Evolutionary conservation across 768 basidiomycete species (phyloP), one percentile per base, ranked within the genome.

Genomic region (Termitomyces sp.): DNA sequence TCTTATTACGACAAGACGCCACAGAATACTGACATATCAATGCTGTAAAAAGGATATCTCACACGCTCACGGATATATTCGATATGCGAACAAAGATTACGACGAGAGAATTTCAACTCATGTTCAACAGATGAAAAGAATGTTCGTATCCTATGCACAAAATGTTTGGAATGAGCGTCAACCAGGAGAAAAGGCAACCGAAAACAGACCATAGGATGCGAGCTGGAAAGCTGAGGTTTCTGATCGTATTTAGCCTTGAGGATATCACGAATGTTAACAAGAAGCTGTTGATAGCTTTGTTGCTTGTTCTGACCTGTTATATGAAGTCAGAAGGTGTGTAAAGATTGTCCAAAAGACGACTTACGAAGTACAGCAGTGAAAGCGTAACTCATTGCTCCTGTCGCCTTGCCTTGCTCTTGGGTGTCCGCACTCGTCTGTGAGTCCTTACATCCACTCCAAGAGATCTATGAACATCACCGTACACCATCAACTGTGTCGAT

Each of bases 361-460:
- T 48, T 64, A 84, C 83, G 72, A 18, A 90, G 72, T 16, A 75
- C 79, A 36, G 74, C 66, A 49, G 86, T 80, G 67, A 90, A 88
- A 0, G 88, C 82, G 67, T 77, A 85, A 70, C 85, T 89, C 90
- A 92, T 92, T 7, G 90, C 90, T 48, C 90, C 90, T 5, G 85
- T 86, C 8, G 82, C 87, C 31, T 78, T 70, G 4, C 87, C 88
- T 12, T 78, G 74, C 66, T 90, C 86, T 42, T 76, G 73, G 4
- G 88, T 82, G 65, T 92, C 90, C 18, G 89, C 89, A 63, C 88
- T 90, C n/a, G 88, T 91, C 68, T 91, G 88, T 16, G 83, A 77
- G 67, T 91, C 90, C 61, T 87, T 88, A 69, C 89, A 90, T 28
- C 88, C 90, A 66, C 87, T 88, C 81, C 85, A 91, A n/a, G 86